A percentile compares a stretch with the other conserved stretches of the same genome.
These are phyloP conservation scores for Phialophora verrucosa DNA, from an alignment of 2,329 filamentous ascomycete species.

Conservation along the genomic window DNA sequence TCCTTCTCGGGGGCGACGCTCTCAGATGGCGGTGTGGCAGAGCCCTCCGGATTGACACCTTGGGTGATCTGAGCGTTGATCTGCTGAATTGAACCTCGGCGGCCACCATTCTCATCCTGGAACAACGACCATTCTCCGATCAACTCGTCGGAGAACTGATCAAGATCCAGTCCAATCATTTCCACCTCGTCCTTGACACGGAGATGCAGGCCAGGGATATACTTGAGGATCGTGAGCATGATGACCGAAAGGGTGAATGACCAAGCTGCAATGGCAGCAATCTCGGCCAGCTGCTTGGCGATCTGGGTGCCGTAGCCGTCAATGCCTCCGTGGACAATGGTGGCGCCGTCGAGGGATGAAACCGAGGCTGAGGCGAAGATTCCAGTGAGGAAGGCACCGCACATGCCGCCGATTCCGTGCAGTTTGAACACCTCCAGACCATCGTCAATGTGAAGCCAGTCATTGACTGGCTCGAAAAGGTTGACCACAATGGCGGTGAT, in stretches of 20 bases:
- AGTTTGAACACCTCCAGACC: slow-evolving; percentile 62
- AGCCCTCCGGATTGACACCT: slow-evolving; percentile 14
- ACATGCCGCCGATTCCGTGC: slow-evolving; percentile 56
- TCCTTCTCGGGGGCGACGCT: slow-evolving; percentile 20
- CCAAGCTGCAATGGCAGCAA: slow-evolving; percentile 60
- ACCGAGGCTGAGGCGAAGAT: slow-evolving; percentile 58
- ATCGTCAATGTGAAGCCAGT: slow-evolving; percentile 62
- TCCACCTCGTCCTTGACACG: slow-evolving; percentile 62
- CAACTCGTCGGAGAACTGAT: slow-evolving; percentile 64
- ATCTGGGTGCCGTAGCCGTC: slow-evolving; percentile 63
- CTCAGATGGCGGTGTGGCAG: slow-evolving; percentile 23
- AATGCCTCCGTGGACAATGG: slow-evolving; percentile 55
- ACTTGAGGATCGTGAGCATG: slow-evolving; percentile 58
- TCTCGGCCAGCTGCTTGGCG: slow-evolving; percentile 62
- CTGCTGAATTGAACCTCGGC: slow-evolving; percentile 22
- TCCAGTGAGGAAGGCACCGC: slow-evolving; percentile 63
- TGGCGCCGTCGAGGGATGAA: slow-evolving; percentile 56
- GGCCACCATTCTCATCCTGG: slow-evolving; percentile 24
- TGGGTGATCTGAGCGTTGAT: slow-evolving; percentile 31
- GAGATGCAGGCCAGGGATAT: slow-evolving; percentile 57
- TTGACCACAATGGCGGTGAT: slow-evolving; percentile 60
- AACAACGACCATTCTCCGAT: slow-evolving; percentile 57
- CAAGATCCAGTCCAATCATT: slow-evolving; percentile 60
- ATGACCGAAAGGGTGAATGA: slow-evolving; percentile 60
- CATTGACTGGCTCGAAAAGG: slow-evolving; percentile 57